These are phyloP conservation scores for Macaranga tanarius DNA, from an alignment of 441 rosid genomes.

Conservation along the genomic window DNA sequence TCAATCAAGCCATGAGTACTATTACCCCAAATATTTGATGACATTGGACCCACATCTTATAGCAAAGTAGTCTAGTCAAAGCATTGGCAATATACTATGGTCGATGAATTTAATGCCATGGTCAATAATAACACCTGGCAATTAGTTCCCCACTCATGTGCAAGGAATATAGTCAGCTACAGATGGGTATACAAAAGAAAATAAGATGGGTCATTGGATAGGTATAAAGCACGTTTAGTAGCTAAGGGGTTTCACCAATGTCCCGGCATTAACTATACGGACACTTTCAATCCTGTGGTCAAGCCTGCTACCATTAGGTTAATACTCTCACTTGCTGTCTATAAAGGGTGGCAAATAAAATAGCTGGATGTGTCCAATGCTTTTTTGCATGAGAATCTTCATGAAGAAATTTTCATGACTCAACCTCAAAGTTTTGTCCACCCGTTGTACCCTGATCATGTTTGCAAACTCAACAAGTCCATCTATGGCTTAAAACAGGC, in stretches of 20 bases:
- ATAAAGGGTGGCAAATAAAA: background rate
- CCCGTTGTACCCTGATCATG: background rate
- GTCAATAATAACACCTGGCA: background rate
- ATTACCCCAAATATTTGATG: background rate
- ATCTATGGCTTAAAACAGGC: too few species aligned
- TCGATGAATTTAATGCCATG: too few species aligned
- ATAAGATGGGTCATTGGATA: background rate
- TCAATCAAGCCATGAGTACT: background rate
- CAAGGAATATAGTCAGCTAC: background rate
- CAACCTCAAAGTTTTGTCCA: background rate
- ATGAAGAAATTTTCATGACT: background rate
- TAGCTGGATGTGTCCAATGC: background rate
- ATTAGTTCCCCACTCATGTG: background rate
- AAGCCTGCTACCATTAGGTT: background rate
- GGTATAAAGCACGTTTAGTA: background rate
- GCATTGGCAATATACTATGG: too few species aligned
- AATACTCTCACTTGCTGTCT: background rate
- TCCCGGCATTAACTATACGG: background rate
- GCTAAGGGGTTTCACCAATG: background rate
- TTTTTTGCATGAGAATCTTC: background rate
- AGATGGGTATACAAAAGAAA: background rate
- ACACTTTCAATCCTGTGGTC: background rate
- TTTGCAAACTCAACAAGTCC: too few species aligned
- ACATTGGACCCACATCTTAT: too few species aligned
- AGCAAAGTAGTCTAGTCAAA: too few species aligned